Base-by-base conservation (phyloP, 805 yeast genomes). In the Saccharomyces cerevisiae region DNA sequence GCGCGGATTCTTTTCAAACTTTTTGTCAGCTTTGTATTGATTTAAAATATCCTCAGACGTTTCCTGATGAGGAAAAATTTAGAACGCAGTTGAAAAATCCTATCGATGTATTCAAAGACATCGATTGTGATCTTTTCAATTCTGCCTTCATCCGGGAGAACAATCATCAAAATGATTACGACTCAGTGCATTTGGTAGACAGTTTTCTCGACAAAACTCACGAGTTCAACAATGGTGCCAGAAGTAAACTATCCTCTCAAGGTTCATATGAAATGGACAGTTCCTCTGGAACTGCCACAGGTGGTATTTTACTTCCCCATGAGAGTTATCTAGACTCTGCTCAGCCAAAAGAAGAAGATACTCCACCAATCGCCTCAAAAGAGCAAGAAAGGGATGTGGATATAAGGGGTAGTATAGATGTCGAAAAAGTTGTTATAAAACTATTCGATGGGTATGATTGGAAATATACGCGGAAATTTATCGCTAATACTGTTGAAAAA, bases 401-500 rank as follows among this genome's bases (percentile, higher is more conserved):
- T 21, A 43, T 49, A 13, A 51, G 47, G 22, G 32, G 54, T 14
- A 46, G 26, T 22, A 36, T 74, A 1, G 58, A 61, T 24, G 48
- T 78, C 1, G 72, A 73, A 47, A 76, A 76, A 49, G 68, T 74
- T 0, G 64, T 62, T 1, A 61, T 86, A 1, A 79, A 75, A 51
- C 70, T 92, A 21, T 83, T 79, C 66, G 99, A 94, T 71, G 99
- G 99, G 0, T 94, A 84, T 65, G 98, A 94, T 62, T 90, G 97
- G 95, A 79, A 79, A 53, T 80, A 81, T 47, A 89, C 98, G 0
- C 77, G 96, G 54, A 75, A 74, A 26, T 75, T 83, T 0, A 84
- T 94, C 29, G 73, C 75, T 10, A 79, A 77, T n/a, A 86, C 88
- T 0, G 83, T 91, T 0, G 79, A 78, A 52, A 71, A 79, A 10